phyloP scores from a whole-genome alignment of 2,329 filamentous ascomycete genomes.

The Thelonectria olida region DNA sequence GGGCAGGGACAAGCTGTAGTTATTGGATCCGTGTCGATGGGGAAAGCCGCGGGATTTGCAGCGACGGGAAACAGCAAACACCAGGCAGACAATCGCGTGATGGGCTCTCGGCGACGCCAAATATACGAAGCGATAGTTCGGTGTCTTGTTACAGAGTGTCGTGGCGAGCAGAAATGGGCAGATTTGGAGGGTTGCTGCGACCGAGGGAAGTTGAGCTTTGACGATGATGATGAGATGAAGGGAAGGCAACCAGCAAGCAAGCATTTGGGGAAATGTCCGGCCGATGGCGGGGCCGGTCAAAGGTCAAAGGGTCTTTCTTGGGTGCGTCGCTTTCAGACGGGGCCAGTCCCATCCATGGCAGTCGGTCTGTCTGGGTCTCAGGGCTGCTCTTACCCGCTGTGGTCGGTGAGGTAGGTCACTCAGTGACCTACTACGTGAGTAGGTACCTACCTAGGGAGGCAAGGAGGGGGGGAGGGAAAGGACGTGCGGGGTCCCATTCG shows the following conservation, averaged over 20 bases:
- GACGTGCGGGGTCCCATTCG: conserved; percentile 17
- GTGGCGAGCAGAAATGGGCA: conserved; percentile 9
- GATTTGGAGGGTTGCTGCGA: not conserved
- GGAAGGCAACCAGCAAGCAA: not conserved
- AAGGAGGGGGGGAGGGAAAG: not conserved
- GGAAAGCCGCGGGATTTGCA: conserved; percentile 9
- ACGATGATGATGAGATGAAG: conserved; percentile 10
- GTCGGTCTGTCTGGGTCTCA: not conserved
- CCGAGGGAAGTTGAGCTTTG: conserved; percentile 18
- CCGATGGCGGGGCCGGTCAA: conserved; percentile 5
- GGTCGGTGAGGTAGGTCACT: not conserved
- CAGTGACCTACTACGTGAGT: too few species aligned
- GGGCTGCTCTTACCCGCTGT: too few species aligned
- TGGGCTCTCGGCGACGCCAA: not conserved
- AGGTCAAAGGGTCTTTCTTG: not conserved
- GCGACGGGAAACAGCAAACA: not conserved
- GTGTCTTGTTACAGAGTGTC: not conserved
- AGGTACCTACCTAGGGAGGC: too few species aligned
- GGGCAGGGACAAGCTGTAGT: conserved; percentile 2
- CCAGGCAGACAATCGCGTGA: not conserved
- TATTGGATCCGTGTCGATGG: not conserved
- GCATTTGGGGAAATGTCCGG: not conserved
- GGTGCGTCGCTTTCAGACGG: not conserved
- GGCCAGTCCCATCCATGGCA: not conserved
- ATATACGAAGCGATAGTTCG: not conserved